Percentiles rank a stretch among this genome's conserved stretches.
Evolutionary conservation across 2,329 filamentous ascomycete genomes (phyloP).

Genomic region (Zelopaecilomyces penicillatus): DNA sequence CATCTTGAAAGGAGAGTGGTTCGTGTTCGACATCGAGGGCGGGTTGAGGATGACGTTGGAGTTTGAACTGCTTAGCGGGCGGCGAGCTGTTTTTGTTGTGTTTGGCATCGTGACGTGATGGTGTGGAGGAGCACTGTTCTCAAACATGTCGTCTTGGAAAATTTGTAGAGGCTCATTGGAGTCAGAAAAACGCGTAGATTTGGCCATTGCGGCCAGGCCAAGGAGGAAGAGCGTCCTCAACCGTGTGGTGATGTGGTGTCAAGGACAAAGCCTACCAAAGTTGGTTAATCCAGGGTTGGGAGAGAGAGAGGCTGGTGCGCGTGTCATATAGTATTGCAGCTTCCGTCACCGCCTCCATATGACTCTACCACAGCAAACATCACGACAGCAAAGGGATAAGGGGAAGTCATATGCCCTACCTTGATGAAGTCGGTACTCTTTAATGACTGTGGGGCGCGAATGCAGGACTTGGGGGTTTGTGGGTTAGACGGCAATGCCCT

Average conservation of each 20-base stretch:
- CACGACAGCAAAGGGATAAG: too few relatives aligned
- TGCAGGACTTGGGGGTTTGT: conserved; percentile 6
- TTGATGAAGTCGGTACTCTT: conserved; percentile 8
- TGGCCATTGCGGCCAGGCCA: conserved; percentile 43
- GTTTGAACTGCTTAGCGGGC: conserved; percentile 42
- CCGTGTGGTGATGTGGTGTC: neutral
- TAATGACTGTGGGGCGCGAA: conserved; percentile 7
- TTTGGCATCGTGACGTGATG: conserved; percentile 50
- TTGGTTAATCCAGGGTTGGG: too few relatives aligned
- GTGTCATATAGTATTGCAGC: too few relatives aligned
- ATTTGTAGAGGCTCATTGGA: conserved; percentile 42
- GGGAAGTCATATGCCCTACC: conserved; percentile 1
- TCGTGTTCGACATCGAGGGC: conserved; percentile 41
- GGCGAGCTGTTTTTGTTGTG: conserved; percentile 37
- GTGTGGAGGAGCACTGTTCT: conserved; percentile 38
- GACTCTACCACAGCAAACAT: too few relatives aligned
- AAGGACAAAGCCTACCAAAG: neutral
- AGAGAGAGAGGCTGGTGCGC: too few relatives aligned
- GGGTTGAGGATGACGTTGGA: conserved; percentile 62
- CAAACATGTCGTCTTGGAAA: conserved; percentile 44
- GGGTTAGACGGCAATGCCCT: conserved; percentile 1
- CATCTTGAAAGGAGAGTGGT: conserved; percentile 63
- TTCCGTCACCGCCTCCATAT: too few relatives aligned
- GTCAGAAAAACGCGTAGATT: conserved; percentile 38
- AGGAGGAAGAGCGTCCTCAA: neutral